Evolutionary conservation across 345 rosid species (phyloP).

Genomic region (Camelina hispida): DNA sequence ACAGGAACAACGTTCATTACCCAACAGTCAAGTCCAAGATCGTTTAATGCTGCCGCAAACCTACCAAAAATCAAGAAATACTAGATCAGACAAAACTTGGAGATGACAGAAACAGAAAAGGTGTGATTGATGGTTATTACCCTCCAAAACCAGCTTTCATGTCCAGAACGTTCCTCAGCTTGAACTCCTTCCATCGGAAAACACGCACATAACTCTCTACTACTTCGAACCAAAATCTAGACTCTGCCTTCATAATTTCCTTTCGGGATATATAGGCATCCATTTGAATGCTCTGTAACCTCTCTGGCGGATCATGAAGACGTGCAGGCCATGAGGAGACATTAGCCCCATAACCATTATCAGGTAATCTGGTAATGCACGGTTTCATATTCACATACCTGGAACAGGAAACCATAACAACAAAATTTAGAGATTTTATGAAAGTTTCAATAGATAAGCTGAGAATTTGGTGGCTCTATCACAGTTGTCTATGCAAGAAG

Average conservation of each 20-base stretch:
- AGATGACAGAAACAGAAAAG: not conserved
- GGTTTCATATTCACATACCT: slow-evolving; percentile 63
- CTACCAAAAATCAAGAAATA: slow-evolving; percentile 41
- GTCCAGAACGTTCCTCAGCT: slow-evolving; percentile 64
- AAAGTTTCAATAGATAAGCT: slow-evolving; percentile 2
- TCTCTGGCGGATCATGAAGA: slow-evolving; percentile 62
- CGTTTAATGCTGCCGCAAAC: slow-evolving; percentile 69
- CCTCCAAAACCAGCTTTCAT: slow-evolving; percentile 82
- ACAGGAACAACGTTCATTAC: slow-evolving; percentile 71
- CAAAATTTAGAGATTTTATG: slow-evolving; percentile 5
- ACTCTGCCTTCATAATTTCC: slow-evolving; percentile 66
- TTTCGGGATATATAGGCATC: slow-evolving; percentile 64
- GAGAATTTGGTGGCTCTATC: not conserved
- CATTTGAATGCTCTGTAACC: slow-evolving; percentile 66
- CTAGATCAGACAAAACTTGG: slow-evolving; percentile 4
- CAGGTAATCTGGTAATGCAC: slow-evolving; percentile 59
- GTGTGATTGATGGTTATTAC: slow-evolving; percentile 51
- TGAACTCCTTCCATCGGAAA: slow-evolving; percentile 60
- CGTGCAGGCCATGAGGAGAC: slow-evolving; percentile 67
- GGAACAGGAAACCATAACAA: slow-evolving; percentile 37
- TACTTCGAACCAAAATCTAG: slow-evolving; percentile 62
- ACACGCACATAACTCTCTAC: slow-evolving; percentile 57
- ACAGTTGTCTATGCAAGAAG: not conserved
- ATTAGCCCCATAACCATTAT: slow-evolving; percentile 61
- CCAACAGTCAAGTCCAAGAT: slow-evolving; percentile 60